Evolutionary conservation across 192 early-diverging fungal genomes (phyloP).

Genomic region (Spinellus fusiger): DNA sequence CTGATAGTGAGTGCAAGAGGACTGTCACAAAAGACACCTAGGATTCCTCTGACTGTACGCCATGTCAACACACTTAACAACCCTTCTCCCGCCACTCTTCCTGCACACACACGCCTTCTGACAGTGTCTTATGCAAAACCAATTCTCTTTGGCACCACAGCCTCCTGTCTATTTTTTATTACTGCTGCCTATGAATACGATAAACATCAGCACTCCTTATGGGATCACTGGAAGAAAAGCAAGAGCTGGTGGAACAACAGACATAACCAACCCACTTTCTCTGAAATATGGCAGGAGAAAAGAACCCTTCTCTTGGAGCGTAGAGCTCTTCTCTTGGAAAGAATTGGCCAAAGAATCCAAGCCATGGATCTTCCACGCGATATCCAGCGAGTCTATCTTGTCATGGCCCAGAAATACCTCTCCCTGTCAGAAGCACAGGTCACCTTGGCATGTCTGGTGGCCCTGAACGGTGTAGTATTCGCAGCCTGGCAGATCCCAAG

Average conservation of each 20-base stretch:
- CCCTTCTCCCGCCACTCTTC: too few relatives aligned
- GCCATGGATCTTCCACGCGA: neutral
- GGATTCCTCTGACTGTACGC: too few relatives aligned
- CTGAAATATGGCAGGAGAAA: constrained; percentile 13
- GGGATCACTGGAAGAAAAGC: neutral
- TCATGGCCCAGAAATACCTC: constrained; percentile 6
- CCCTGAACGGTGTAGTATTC: constrained; percentile 71
- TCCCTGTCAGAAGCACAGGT: constrained; percentile 8
- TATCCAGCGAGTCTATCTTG: neutral
- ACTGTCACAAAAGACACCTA: too few relatives aligned
- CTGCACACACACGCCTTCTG: too few relatives aligned
- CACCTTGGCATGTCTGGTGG: constrained; percentile 47
- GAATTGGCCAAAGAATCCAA: neutral
- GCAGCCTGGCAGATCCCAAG: constrained; percentile 63
- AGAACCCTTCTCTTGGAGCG: neutral
- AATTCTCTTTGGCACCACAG: neutral
- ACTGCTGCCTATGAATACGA: constrained; percentile 5
- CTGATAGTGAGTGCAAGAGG: too few relatives aligned
- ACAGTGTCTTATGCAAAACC: constrained; percentile 8
- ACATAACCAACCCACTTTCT: neutral
- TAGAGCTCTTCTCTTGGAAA: neutral
- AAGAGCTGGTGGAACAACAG: constrained; percentile 3
- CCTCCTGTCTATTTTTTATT: neutral
- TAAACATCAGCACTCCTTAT: constrained; percentile 7
- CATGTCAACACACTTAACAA: too few relatives aligned